Evolutionary conservation across 768 basidiomycete genomes (phyloP).

Genomic region (Phylloporus arenicola): DNA sequence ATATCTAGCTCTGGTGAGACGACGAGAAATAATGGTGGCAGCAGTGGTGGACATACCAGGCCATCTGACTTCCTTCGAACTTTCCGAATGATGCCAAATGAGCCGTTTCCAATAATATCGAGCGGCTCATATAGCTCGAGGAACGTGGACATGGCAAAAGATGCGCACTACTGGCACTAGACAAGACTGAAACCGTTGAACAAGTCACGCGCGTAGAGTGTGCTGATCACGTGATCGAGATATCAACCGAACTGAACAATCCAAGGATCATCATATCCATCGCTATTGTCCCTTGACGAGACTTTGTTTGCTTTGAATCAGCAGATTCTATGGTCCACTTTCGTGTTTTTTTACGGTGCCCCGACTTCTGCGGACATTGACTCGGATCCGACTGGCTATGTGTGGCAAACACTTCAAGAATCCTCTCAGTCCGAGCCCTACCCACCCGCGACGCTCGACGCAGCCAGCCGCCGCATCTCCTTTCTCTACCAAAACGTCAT

Average conservation of each 20-base stretch:
- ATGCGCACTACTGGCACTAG: slow-evolving; percentile 2
- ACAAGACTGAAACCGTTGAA: slow-evolving; percentile 24
- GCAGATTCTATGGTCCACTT: slow-evolving; percentile 29
- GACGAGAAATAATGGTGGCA: slow-evolving; percentile 6
- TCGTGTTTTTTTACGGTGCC: slow-evolving; percentile 51
- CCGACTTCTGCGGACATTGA: slow-evolving; percentile 32
- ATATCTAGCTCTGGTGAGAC: slow-evolving; percentile 42
- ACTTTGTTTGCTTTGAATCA: neutral
- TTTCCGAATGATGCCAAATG: slow-evolving; percentile 96
- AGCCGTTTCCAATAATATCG: slow-evolving; percentile 93
- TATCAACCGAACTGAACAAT: neutral
- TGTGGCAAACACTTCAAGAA: slow-evolving; percentile 43
- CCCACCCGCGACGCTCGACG: slow-evolving; percentile 56
- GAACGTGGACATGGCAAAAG: slow-evolving; percentile 31
- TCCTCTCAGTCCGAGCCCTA: slow-evolving; percentile 5
- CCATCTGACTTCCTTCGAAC: slow-evolving; percentile 83
- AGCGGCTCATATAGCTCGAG: slow-evolving; percentile 81
- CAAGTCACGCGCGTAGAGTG: slow-evolving; percentile 20
- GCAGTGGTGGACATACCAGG: slow-evolving; percentile 45
- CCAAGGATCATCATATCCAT: too few species aligned
- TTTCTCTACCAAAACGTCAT: slow-evolving; percentile 65
- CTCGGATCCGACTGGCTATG: slow-evolving; percentile 33
- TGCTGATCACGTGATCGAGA: slow-evolving; percentile 26
- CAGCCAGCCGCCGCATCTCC: slow-evolving; percentile 65
- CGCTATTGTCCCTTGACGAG: neutral